Conservation (phyloP, 805 yeast species). For the Spathaspora passalidarum region DNA sequence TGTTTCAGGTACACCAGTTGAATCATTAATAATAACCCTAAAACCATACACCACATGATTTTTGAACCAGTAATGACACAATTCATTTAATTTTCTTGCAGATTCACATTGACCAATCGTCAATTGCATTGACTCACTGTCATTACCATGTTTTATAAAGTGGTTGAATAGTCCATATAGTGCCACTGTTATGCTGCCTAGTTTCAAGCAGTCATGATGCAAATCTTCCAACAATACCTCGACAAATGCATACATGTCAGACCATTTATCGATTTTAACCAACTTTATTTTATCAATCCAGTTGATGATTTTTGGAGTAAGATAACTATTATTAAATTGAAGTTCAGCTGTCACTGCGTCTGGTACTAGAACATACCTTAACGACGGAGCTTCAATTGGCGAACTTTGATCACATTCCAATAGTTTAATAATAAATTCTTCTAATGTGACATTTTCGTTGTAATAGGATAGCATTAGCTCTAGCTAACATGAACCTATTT, state of each 20-base stretch:
- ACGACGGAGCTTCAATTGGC: not conserved
- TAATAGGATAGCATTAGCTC: constrained; percentile 8
- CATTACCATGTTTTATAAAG: constrained; percentile 5
- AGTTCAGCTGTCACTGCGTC: not conserved
- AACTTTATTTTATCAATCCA: constrained; percentile 5
- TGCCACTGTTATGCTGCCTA: constrained; percentile 1
- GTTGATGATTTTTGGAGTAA: constrained; percentile 1
- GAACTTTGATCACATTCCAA: not conserved
- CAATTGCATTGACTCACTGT: not conserved
- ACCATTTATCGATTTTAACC: constrained; percentile 8
- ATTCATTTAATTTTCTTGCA: constrained; percentile 4
- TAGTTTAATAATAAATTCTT: constrained; percentile 6
- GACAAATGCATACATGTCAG: constrained; percentile 7
- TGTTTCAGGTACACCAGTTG: not conserved
- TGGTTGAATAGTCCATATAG: constrained; percentile 7
- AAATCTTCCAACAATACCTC: not conserved
- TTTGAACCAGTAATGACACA: constrained; percentile 4
- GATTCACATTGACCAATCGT: not conserved
- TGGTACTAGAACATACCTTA: not conserved
- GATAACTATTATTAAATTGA: not conserved
- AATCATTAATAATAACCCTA: constrained; percentile 5
- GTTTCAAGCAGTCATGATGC: not conserved
- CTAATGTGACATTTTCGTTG: constrained; percentile 7
- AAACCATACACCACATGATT: not conserved
- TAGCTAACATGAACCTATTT: not conserved